Percentiles rank a stretch among this genome's conserved stretches.
Evolutionary conservation across 2,329 filamentous ascomycete genomes (phyloP).

Genomic region (Colletotrichum sansevieriae): DNA sequence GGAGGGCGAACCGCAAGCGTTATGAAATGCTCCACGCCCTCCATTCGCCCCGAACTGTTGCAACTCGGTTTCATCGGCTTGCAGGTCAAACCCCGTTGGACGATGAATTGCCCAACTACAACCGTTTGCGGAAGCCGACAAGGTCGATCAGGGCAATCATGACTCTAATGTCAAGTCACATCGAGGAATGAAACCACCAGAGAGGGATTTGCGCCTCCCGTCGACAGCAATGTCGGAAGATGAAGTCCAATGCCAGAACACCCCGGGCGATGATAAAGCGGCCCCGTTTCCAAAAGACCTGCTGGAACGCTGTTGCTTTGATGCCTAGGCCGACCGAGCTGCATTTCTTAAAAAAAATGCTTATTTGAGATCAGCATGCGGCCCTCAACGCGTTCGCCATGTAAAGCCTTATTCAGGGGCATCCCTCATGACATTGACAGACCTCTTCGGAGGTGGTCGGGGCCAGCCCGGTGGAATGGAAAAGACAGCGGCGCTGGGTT

Average conservation of each 20-base stretch:
- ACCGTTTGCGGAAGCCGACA: slow-evolving; percentile 8
- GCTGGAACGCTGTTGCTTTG: slow-evolving; percentile 25
- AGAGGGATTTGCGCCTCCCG: slow-evolving; percentile 7
- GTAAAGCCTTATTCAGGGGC: slow-evolving; percentile 19
- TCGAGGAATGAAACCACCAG: slow-evolving; percentile 21
- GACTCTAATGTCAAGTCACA: not conserved
- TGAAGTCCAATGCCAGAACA: slow-evolving; percentile 25
- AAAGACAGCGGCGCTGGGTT: slow-evolving; percentile 1
- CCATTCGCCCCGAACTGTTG: slow-evolving; percentile 7
- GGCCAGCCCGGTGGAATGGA: slow-evolving; percentile 22
- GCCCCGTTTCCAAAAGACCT: not conserved
- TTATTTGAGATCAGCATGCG: slow-evolving; percentile 26
- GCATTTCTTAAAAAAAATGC: slow-evolving; percentile 25
- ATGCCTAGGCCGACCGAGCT: slow-evolving; percentile 15
- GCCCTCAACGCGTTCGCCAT: slow-evolving; percentile 23
- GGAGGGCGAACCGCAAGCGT: not conserved
- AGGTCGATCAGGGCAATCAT: slow-evolving; percentile 9
- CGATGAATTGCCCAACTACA: not conserved
- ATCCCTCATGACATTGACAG: not conserved
- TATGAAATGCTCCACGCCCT: not conserved
- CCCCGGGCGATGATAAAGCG: slow-evolving; percentile 3
- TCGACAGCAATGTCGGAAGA: slow-evolving; percentile 18
- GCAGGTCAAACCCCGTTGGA: slow-evolving; percentile 6
- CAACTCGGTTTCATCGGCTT: slow-evolving; percentile 27
- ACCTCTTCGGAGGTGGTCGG: not conserved